Evolutionary conservation across 768 basidiomycete species (phyloP).

Genomic region (Atractiella rhizophila): DNA sequence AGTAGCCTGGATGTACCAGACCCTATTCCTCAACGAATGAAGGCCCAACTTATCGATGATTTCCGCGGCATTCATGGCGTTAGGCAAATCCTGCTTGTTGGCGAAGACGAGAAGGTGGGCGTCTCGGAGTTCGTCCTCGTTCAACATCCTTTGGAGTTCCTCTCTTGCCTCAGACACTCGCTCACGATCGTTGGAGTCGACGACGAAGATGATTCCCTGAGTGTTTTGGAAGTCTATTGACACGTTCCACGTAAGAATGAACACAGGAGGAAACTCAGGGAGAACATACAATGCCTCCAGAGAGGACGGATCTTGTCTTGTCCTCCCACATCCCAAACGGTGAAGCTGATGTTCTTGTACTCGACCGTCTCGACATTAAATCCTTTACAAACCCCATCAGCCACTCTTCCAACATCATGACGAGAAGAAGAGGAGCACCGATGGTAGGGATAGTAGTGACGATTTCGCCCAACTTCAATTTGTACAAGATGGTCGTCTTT

Average conservation of each 20-base stretch:
- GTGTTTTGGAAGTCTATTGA: slow-evolving; percentile 95
- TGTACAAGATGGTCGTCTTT: slow-evolving; percentile 89
- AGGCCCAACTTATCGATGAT: slow-evolving; percentile 99
- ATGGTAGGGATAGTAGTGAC: slow-evolving; percentile 99
- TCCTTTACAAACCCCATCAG: slow-evolving; percentile 28
- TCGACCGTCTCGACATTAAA: slow-evolving; percentile 99
- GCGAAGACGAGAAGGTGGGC: slow-evolving; percentile 96
- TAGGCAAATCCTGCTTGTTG: slow-evolving; percentile 99
- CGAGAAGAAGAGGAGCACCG: too few species aligned
- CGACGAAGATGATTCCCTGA: slow-evolving; percentile 98
- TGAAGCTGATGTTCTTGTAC: slow-evolving; percentile 99
- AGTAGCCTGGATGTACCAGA: slow-evolving; percentile 68
- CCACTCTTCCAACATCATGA: too few species aligned
- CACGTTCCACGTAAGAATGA: background rate
- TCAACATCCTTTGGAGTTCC: slow-evolving; percentile 97
- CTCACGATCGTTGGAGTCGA: slow-evolving; percentile 98
- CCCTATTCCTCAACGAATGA: slow-evolving; percentile 84
- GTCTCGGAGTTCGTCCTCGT: slow-evolving; percentile 96
- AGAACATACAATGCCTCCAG: slow-evolving; percentile 90
- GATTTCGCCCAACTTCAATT: slow-evolving; percentile 98
- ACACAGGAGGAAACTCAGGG: slow-evolving; percentile 25
- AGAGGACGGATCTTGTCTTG: slow-evolving; percentile 99
- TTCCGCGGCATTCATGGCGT: slow-evolving; percentile 94
- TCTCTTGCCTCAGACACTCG: slow-evolving; percentile 97
- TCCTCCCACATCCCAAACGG: slow-evolving; percentile 99